Evolutionary conservation across 768 basidiomycete genomes (phyloP).

Genomic region (Russula dissimulans): DNA sequence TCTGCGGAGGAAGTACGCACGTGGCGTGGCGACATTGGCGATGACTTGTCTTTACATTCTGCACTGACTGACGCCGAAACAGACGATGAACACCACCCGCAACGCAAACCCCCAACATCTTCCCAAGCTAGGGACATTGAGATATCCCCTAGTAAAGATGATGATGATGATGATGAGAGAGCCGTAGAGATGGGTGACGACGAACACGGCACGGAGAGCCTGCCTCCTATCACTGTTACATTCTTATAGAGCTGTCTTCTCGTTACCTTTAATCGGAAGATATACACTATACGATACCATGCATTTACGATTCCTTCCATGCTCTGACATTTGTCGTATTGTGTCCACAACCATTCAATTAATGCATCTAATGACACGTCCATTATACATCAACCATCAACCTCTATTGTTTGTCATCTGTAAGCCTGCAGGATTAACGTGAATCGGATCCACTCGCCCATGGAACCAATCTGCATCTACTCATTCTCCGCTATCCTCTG

Average conservation of each 20-base stretch:
- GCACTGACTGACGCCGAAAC: constrained; percentile 16
- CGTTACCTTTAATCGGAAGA: not conserved
- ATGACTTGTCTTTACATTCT: constrained; percentile 13
- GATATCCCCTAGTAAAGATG: constrained; percentile 14
- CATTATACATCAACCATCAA: constrained; percentile 7
- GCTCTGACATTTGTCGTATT: constrained; percentile 6
- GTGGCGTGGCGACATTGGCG: constrained; percentile 34
- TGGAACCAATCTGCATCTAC: not conserved
- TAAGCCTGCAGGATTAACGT: not conserved
- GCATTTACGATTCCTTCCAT: constrained; percentile 6
- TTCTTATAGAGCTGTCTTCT: constrained; percentile 25
- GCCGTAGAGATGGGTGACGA: constrained; percentile 21
- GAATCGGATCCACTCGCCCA: not conserved
- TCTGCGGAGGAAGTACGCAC: constrained; percentile 61
- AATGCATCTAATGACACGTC: constrained; percentile 16
- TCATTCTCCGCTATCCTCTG: constrained; percentile 32
- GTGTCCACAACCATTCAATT: constrained; percentile 7
- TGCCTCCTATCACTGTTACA: constrained; percentile 39
- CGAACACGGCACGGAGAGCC: constrained; percentile 13
- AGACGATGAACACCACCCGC: constrained; percentile 14
- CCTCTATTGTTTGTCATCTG: not conserved
- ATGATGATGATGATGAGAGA: constrained; percentile 27
- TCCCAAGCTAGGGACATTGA: constrained; percentile 20
- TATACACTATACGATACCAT: constrained; percentile 17
- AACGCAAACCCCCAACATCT: constrained; percentile 17